phyloP scores from a whole-genome alignment of 768 basidiomycete species.

The Mycena chlorophos region DNA sequence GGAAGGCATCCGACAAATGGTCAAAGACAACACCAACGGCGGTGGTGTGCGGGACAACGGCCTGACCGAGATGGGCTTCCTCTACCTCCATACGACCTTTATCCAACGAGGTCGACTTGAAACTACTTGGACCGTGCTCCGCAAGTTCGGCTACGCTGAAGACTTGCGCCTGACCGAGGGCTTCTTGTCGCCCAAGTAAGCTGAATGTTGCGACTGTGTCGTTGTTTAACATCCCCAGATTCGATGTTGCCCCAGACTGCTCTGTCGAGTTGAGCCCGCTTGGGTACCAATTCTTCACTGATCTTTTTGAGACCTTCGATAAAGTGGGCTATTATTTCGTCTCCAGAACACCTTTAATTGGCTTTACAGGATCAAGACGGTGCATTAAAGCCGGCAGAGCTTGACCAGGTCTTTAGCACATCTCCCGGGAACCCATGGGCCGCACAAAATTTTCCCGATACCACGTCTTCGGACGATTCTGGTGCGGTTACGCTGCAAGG shows the following conservation, averaged over 20 bases:
- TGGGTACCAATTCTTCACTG: conserved; percentile 96
- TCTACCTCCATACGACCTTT: conserved; percentile 94
- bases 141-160: conserved; percentile 95
- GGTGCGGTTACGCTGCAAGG: conserved; percentile 95
- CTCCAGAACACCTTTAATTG: not conserved
- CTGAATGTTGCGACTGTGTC: conserved; percentile 10
- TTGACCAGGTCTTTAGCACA: conserved; percentile 88
- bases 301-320: conserved; percentile 94
- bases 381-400: conserved; percentile 77
- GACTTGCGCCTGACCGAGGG: conserved; percentile 86
- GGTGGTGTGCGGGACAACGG: conserved; percentile 77
- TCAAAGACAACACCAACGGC: conserved; percentile 73
- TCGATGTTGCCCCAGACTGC: conserved; percentile 91
- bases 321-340: conserved; percentile 50
- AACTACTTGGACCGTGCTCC: conserved; percentile 95
- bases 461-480: conserved; percentile 80
- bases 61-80: conserved; percentile 89
- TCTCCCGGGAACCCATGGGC: conserved; percentile 98
- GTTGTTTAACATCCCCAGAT: conserved; percentile 47
- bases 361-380: conserved; percentile 85
- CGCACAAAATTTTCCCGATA: conserved; percentile 87
- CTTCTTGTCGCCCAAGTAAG: conserved; percentile 87
- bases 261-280: conserved; percentile 93
- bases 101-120: conserved; percentile 94
- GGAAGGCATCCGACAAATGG: conserved; percentile 94